A percentile compares a stretch with the other conserved stretches of the same genome.
Evolutionary conservation across 2,329 filamentous ascomycete genomes (phyloP).

Genomic region (Microdochium bolleyi): DNA sequence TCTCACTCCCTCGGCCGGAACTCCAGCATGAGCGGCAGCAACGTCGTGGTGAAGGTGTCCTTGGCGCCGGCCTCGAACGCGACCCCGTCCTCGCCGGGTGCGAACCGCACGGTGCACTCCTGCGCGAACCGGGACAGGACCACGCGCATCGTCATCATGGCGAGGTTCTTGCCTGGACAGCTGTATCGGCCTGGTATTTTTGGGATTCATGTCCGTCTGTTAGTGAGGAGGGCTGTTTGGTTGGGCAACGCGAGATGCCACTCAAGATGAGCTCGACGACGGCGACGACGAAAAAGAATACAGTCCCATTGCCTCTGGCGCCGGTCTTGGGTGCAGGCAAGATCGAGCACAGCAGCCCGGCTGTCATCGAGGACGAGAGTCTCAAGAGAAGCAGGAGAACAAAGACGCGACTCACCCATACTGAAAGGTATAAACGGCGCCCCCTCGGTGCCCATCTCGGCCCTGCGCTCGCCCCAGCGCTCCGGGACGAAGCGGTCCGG

Average conservation of each 20-base stretch:
- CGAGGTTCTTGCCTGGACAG: slow-evolving; percentile 15
- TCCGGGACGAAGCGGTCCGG: slow-evolving; percentile 13
- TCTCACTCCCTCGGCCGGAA: slow-evolving; percentile 4
- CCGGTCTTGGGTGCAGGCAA: too few species aligned
- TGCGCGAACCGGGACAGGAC: slow-evolving; percentile 7
- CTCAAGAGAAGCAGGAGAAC: background rate
- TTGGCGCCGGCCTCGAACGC: slow-evolving; percentile 10
- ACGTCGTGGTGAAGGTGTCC: slow-evolving; percentile 10
- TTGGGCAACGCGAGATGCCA: too few species aligned
- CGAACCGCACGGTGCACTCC: slow-evolving; percentile 12
- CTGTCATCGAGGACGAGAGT: background rate
- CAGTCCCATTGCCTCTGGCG: too few species aligned
- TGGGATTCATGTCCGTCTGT: too few species aligned
- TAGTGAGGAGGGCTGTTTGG: too few species aligned
- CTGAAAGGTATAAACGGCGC: slow-evolving; percentile 13
- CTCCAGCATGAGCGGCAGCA: slow-evolving; percentile 6
- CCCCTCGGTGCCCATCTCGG: slow-evolving; percentile 11
- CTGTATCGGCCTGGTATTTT: slow-evolving; percentile 5
- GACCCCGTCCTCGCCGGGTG: slow-evolving; percentile 11
- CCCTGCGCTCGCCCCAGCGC: slow-evolving; percentile 10
- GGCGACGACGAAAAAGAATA: background rate
- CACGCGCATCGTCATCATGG: slow-evolving; percentile 10
- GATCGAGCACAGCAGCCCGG: too few species aligned
- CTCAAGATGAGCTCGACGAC: background rate
- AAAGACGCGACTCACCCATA: slow-evolving; percentile 5